Conservation (phyloP, 371 early-diverging fungal genomes). For the Lichtheimia ornata region DNA sequence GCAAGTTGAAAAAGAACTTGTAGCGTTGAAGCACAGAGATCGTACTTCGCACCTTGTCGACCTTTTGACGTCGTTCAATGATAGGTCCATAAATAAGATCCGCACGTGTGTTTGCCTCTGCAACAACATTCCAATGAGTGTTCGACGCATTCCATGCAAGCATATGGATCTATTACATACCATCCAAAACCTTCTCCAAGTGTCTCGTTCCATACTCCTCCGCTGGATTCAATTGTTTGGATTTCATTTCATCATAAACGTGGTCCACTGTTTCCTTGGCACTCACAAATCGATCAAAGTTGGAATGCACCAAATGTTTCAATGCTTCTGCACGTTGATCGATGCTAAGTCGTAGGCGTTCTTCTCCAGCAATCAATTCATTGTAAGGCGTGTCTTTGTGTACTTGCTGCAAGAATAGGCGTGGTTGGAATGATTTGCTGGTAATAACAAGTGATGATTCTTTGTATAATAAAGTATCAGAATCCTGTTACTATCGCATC, state of each 20-base stretch:
- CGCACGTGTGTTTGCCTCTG: constrained; percentile 72
- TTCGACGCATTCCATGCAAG: neutral
- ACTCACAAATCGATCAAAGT: constrained; percentile 95
- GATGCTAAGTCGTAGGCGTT: constrained; percentile 69
- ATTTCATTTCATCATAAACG: constrained; percentile 89
- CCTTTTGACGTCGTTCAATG: constrained; percentile 80
- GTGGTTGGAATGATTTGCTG: constrained; percentile 79
- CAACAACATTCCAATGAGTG: neutral
- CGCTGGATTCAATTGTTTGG: constrained; percentile 74
- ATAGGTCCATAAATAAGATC: constrained; percentile 87
- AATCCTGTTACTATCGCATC: neutral
- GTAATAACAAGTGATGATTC: constrained; percentile 49
- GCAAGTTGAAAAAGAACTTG: constrained; percentile 93
- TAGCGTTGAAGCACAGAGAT: constrained; percentile 89
- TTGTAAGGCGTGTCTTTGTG: constrained; percentile 83
- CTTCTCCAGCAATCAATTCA: constrained; percentile 77
- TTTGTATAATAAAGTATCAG: constrained; percentile 6
- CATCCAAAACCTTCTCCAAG: constrained; percentile 34
- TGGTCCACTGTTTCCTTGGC: constrained; percentile 95
- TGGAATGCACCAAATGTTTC: constrained; percentile 86
- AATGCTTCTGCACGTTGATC: constrained; percentile 85
- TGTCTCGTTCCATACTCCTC: constrained; percentile 79
- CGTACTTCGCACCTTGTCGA: constrained; percentile 89
- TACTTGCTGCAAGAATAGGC: constrained; percentile 77
- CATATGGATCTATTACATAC: constrained; percentile 13